Base-by-base conservation (phyloP, 148 eudicot genomes). In the Persicaria maculosa region DNA sequence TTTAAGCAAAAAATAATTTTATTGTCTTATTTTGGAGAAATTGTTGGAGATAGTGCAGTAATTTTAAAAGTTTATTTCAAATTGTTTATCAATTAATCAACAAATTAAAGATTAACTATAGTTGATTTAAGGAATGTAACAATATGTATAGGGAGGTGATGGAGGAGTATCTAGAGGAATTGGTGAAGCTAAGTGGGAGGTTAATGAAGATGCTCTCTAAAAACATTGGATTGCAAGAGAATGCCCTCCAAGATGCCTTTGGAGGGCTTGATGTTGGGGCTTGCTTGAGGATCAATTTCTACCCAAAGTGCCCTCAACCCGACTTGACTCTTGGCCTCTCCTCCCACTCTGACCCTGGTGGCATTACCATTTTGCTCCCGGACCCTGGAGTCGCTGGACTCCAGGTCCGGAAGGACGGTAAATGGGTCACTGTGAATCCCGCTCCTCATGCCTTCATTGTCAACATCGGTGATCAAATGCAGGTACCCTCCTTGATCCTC, bases 221-320 rank as follows among this genome's bases (percentile, higher is more conserved):
- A 16, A 90, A 88, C 44, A 86, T 95, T 7, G 96, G 96, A 36
- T 79, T 95, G 61, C 78, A 76, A 4, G 90, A 84, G 47, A 78
- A 85, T 53, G 69, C 78, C 69, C 90, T 95, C 15, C 89, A 85
- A 82, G 80, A 90, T 69, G 86, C 93, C 19, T 95, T 95, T 77
- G 98, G 98, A 16, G 97, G 95, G 9, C 81, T 84, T 17, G 84
- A 85, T 25, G 70, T 84, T 44, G 98, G 96, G 31, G 92, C 93
- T 20, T 90, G 98, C 48, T 74, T 90, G 31, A 84, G 98, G 77
- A 84, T 82, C 2, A 91, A 90, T 71, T 94, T 80, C 70, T 94
- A 92, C 76, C 97, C 98, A 14, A 92, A 87, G 74, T 94, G 98
- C 72, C 98, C 98, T 5, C 98, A 94, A 71, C 98, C 98, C 0